These are phyloP conservation scores for Eudorina sp. DNA, from an alignment of 139 green algal genomes.

Conservation along the genomic window DNA sequence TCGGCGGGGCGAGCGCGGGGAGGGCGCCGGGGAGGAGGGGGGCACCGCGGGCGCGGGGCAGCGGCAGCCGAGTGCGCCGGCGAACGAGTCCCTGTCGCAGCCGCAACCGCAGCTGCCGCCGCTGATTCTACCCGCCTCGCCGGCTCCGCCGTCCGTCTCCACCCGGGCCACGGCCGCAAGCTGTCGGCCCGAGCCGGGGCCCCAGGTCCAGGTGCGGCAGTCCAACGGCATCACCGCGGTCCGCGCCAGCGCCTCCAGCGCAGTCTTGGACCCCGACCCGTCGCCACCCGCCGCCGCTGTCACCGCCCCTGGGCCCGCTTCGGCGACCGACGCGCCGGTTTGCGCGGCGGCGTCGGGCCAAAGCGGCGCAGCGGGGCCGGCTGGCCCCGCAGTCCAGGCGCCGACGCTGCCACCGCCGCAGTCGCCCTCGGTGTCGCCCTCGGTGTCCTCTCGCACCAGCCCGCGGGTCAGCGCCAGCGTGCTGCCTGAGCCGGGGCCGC, in stretches of 20 bases:
- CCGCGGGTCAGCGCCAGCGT: neutral
- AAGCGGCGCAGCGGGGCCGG: neutral
- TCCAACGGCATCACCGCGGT: neutral
- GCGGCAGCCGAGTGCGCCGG: neutral
- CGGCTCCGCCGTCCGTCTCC: neutral
- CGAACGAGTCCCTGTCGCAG: neutral
- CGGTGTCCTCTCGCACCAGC: too few relatives aligned
- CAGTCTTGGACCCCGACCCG: neutral
- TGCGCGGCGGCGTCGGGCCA: neutral
- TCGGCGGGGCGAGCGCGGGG: neutral
- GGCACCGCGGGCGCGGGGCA: neutral
- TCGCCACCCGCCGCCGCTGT: neutral
- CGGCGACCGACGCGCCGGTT: neutral
- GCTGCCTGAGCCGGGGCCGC: slow-evolving; percentile 12
- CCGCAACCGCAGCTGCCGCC: neutral
- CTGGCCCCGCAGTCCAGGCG: neutral
- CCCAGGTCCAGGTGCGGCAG: neutral
- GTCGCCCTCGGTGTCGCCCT: neutral
- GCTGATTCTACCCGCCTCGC: neutral
- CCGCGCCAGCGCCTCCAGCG: slow-evolving; percentile 7
- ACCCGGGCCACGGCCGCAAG: neutral
- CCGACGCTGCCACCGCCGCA: neutral
- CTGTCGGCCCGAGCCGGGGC: slow-evolving; percentile 16
- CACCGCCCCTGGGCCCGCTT: too few relatives aligned
- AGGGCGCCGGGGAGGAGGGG: neutral